A percentile compares a stretch with the other conserved stretches of the same genome.
Conservation (phyloP, 2,329 filamentous ascomycete species). For the Neopestalotiopsis clavispora region DNA sequence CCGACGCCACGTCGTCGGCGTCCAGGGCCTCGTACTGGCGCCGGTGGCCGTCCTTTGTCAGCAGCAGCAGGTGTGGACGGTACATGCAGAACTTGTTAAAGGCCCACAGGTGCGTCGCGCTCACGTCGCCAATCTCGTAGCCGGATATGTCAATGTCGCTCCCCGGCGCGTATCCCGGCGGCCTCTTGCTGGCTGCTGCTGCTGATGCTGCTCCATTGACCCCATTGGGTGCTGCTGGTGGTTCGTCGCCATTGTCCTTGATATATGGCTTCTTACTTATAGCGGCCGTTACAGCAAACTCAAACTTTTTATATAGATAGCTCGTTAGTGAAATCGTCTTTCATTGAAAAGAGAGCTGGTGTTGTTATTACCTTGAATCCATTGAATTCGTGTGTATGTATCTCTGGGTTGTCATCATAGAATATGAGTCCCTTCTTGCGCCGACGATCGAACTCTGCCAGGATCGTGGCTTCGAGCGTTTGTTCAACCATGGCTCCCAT, state of each 20-base stretch:
- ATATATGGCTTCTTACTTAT: conserved; percentile 23
- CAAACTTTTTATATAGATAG: conserved; percentile 20
- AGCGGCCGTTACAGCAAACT: conserved; percentile 20
- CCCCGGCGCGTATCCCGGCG: conserved; percentile 31
- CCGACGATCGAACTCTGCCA: conserved; percentile 29
- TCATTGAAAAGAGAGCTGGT: not conserved
- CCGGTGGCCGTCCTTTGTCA: conserved; percentile 50
- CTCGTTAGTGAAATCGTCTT: not conserved
- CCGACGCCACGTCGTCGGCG: conserved; percentile 44
- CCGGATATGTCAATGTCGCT: conserved; percentile 48
- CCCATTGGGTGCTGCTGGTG: not conserved
- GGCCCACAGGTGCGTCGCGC: conserved; percentile 47
- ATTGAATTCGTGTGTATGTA: conserved; percentile 12
- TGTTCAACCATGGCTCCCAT: conserved; percentile 13
- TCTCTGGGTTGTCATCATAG: conserved; percentile 25
- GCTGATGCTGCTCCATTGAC: too few species aligned
- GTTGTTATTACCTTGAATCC: conserved; percentile 21
- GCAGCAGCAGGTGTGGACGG: conserved; percentile 50
- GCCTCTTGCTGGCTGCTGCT: not conserved
- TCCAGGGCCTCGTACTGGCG: conserved; percentile 50
- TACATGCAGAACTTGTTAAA: conserved; percentile 55
- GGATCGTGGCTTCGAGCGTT: conserved; percentile 23
- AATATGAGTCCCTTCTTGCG: conserved; percentile 26
- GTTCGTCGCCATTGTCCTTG: conserved; percentile 24
- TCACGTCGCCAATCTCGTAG: conserved; percentile 45